phyloP scores from a whole-genome alignment of 306 rosid species.

The Rosa lucieae region DNA sequence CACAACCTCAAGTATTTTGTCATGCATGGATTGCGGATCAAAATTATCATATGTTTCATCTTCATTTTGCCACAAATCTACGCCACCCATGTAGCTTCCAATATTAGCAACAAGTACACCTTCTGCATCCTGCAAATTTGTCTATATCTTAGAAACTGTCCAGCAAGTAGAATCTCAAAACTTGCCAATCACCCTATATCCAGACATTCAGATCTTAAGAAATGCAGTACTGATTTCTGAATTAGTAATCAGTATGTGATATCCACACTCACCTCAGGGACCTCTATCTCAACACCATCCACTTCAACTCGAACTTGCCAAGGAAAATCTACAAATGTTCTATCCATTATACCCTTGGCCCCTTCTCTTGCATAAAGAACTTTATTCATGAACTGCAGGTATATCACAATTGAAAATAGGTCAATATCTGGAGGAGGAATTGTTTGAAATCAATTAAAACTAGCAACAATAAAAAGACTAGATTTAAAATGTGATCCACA shows the following conservation, averaged over 20 bases:
- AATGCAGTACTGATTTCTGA: conserved; percentile 1
- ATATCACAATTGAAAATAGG: conserved; percentile 1
- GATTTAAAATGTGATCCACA: background rate
- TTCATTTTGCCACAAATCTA: conserved; percentile 98
- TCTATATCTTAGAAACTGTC: conserved; percentile 1
- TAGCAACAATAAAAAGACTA: background rate
- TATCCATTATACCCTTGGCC: conserved; percentile 90
- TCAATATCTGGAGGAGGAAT: background rate
- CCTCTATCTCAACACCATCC: conserved; percentile 97
- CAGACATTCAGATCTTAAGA: background rate
- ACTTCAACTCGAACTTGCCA: conserved; percentile 92
- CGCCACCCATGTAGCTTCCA: conserved; percentile 99
- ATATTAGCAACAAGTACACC: conserved; percentile 98
- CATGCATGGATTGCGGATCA: conserved; percentile 98
- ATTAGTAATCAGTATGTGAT: background rate
- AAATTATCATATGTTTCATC: conserved; percentile 90
- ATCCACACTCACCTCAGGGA: conserved; percentile 81
- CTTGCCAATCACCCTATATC: background rate
- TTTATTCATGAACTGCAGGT: conserved; percentile 98
- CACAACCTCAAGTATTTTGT: conserved; percentile 93
- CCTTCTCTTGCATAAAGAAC: conserved; percentile 99
- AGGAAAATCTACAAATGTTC: conserved; percentile 92
- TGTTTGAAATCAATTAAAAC: background rate
- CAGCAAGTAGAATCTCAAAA: background rate
- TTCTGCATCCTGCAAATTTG: conserved; percentile 81